phyloP scores from a whole-genome alignment of 306 rosid species.

The Benincasa hispida region DNA sequence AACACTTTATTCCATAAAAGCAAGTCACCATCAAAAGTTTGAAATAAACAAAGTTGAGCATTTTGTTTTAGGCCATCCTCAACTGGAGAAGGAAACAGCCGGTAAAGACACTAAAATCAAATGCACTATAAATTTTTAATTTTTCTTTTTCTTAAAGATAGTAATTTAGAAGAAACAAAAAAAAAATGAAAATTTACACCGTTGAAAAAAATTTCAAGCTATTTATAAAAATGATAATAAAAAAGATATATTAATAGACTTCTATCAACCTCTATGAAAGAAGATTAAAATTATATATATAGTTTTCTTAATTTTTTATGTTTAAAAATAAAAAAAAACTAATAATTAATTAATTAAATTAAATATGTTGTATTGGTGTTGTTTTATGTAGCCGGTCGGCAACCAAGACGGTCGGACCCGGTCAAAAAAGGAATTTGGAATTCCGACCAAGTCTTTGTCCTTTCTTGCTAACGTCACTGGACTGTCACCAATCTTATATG shows the following conservation, averaged over 20 bases:
- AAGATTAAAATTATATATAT: too few relatives aligned
- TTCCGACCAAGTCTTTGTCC: background rate
- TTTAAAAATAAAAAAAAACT: too few relatives aligned
- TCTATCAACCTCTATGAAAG: too few relatives aligned
- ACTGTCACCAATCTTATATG: background rate
- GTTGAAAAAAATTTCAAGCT: too few relatives aligned
- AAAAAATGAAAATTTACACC: too few relatives aligned
- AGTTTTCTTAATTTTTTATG: too few relatives aligned
- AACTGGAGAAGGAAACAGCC: background rate
- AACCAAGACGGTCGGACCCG: background rate
- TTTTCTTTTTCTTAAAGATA: background rate
- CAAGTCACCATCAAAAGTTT: background rate
- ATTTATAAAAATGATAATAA: too few relatives aligned
- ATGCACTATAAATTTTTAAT: background rate
- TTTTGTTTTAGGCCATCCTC: background rate
- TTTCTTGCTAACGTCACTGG: background rate
- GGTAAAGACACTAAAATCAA: background rate
- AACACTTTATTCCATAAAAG: background rate
- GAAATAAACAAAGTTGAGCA: background rate
- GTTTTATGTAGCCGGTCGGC: background rate
- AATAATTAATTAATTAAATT: background rate
- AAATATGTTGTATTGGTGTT: background rate
- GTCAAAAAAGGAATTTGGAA: background rate
- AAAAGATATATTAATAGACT: too few relatives aligned
- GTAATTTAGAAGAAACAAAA: too few relatives aligned